These are phyloP conservation scores for Veloporphyrellus conicus DNA, from an alignment of 1,284 basidiomycete species.

Conservation along the genomic window DNA sequence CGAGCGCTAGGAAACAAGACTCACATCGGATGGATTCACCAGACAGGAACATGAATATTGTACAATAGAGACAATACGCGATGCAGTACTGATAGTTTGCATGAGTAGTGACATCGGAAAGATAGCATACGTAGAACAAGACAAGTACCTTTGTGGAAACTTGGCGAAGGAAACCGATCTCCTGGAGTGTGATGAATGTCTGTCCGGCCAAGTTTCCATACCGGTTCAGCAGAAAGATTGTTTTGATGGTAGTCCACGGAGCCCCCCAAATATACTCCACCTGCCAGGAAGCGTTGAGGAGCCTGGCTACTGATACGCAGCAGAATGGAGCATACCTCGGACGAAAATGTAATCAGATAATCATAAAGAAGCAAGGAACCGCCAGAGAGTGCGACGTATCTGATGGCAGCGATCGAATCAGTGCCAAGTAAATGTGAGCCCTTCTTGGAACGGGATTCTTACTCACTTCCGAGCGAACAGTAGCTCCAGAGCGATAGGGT, in stretches of 20 bases:
- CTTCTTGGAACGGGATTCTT: neutral
- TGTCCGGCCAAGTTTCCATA: constrained; percentile 12
- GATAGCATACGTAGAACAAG: neutral
- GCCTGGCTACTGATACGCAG: neutral
- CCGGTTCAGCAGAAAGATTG: constrained; percentile 3
- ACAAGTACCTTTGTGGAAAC: constrained; percentile 6
- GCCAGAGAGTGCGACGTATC: neutral
- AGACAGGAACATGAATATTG: constrained; percentile 6
- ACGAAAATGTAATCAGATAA: constrained; percentile 11
- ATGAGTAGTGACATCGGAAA: neutral
- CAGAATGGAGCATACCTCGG: constrained; percentile 3
- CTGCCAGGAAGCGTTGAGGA: neutral
- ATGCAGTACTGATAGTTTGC: constrained; percentile 9
- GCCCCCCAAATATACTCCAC: constrained; percentile 12
- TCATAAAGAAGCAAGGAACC: constrained; percentile 4
- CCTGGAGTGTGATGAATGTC: constrained; percentile 9
- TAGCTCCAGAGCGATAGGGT: neutral
- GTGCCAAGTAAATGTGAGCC: neutral
- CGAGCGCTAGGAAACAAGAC: neutral
- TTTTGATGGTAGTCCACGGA: constrained; percentile 2
- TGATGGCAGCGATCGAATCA: neutral
- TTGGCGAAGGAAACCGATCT: neutral
- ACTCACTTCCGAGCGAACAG: neutral
- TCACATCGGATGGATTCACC: constrained; percentile 14
- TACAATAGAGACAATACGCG: constrained; percentile 3